Base-by-base conservation (phyloP, 495 filamentous ascomycete genomes). In the Penicillium mononematosum region DNA sequence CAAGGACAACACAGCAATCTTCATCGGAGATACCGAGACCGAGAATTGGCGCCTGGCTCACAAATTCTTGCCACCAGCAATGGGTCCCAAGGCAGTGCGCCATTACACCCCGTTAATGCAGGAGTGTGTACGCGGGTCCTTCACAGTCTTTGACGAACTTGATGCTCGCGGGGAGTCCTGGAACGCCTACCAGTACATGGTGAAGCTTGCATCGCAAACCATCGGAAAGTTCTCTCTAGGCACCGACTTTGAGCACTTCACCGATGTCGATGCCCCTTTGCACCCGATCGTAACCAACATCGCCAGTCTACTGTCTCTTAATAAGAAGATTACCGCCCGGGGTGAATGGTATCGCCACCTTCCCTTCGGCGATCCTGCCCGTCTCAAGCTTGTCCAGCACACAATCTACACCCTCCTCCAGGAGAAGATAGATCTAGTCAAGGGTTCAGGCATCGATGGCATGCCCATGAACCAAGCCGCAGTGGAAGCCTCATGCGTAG, bases 181-280 rank as follows among this genome's bases (percentile, higher is more conserved):
- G 67, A 84, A 84, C 60, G 78, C 78, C 9, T 85, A 85, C 55
- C 76, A 76, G 50, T 83, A 77, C 54, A 85, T 82, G 78, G 55
- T 83, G 17, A 84, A 84, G 64, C 74, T 85, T 2, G 79, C 66
- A 1, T 75, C 76, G 1, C 74, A 81, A 45, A 70, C 74, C 17
- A 75, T 83, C 43, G 74, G 77, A 25, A 75, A 76, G 51, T 60
- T 84, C 36, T 71, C 70, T 0, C 62, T 84, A 0, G 76, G 73
- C 9, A 63, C 70, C 29, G 78, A 84, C 58, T 74, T 81, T 17
- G 54, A 72, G 17, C 81, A 85, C 45, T 83, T 85, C 56, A 62
- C 59, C 8, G 20, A 59, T 1, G 45, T 73, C n/a, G 73, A 82
- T 31, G 39, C 75, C 4, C 75, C 70, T 0, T 42, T 75, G 0